Evolutionary conservation across 1,139 yeast species (phyloP).

Genomic region (Wickerhamomyces sp.): DNA sequence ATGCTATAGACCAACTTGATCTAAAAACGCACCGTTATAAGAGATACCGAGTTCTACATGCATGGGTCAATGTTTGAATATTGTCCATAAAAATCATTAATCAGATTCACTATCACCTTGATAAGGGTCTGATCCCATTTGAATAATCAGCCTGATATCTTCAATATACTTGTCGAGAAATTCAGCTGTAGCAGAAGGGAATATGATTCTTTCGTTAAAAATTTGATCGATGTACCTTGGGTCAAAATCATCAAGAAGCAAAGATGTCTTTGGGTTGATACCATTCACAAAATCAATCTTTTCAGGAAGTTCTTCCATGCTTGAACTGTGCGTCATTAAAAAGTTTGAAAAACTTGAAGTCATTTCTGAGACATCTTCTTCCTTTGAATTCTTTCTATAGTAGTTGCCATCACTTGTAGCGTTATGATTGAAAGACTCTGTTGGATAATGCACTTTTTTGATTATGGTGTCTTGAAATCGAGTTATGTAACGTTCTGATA

Average conservation of each 20-base stretch:
- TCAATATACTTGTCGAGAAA: slow-evolving; percentile 16
- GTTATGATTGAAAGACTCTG: slow-evolving; percentile 6
- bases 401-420: not conserved
- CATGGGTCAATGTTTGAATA: slow-evolving; percentile 1
- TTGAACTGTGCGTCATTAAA: not conserved
- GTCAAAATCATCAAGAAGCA: slow-evolving; percentile 19
- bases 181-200: slow-evolving; percentile 12
- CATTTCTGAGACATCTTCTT: not conserved
- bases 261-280: slow-evolving; percentile 8
- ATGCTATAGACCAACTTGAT: too few species aligned
- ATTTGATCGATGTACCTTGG: slow-evolving; percentile 21
- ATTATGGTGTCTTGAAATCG: slow-evolving; percentile 13
- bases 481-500: slow-evolving; percentile 17
- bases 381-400: not conserved
- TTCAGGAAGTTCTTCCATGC: not conserved
- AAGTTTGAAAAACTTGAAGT: not conserved
- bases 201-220: slow-evolving; percentile 10
- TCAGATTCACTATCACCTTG: not conserved
- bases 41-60: too few species aligned
- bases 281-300: slow-evolving; percentile 11
- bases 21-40: too few species aligned
- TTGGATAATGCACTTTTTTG: slow-evolving; percentile 17
- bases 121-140: slow-evolving; percentile 5
- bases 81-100: not conserved
- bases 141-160: slow-evolving; percentile 18